Base-by-base conservation (phyloP, 768 basidiomycete species). In the Postia placenta region DNA sequence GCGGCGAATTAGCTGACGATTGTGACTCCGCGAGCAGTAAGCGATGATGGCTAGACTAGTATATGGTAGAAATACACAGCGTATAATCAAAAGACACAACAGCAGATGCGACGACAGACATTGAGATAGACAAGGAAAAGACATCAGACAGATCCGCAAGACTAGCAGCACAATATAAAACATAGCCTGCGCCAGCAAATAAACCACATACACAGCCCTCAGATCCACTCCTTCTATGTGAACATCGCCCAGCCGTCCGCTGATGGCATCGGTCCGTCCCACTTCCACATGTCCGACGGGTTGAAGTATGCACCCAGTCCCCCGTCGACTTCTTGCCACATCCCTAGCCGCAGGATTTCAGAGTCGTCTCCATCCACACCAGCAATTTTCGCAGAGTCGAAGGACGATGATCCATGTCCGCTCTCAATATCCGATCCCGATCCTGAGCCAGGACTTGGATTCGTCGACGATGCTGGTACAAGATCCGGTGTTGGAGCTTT, bases 401-500 rank as follows among this genome's bases (percentile, higher is more conserved):
- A 53, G 46, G 73, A 60, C 38, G 72, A 64, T 50, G 70, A 62
- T 54, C 71, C 70, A 45, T 78, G 74, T 47, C 68, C 61, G 22
- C 67, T 64, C 48, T 83, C 83, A 25, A 75, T 69, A 57, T 85
- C 86, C 7, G 83, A 77, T 28, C 75, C 79, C 12, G 86, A 88
- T 58, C 75, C 79, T 12, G 86, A 88, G 57, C 82, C 83, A 2
- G 87, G 87, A 60, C 86, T 88, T 11, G 79, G 81, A 55, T 87
- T 86, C 17, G 86, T 79, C 50, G 87, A 86, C 17, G 85, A 82
- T 11, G 81, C 78, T 27, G 74, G 72, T 14, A 85, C 69, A 42
- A 90, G 73, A 48, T 89, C 87, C 7, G 87, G 87, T 2, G 87
- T 89, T 6, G 76, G 72, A n/a, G 81, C 78, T 59, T 85, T 85